Evolutionary conservation across 1,284 basidiomycete genomes (phyloP).

Genomic region (Polyporus tsugae): DNA sequence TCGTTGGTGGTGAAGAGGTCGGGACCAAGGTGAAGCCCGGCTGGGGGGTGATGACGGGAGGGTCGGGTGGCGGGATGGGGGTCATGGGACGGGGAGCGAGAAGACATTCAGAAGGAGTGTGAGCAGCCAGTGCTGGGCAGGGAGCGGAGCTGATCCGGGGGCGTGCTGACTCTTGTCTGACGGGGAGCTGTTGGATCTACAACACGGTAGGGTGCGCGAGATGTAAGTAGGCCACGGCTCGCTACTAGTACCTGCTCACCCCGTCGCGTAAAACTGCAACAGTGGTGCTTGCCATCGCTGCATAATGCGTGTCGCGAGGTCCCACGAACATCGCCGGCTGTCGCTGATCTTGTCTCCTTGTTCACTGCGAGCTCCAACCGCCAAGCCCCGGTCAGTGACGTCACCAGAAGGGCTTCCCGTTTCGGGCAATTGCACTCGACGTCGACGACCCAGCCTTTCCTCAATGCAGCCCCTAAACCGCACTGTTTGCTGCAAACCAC

Average conservation of each 20-base stretch:
- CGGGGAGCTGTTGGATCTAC: slow-evolving; percentile 1
- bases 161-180: slow-evolving; percentile 1
- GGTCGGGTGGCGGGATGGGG: slow-evolving; percentile 13
- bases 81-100: slow-evolving; percentile 23
- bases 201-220: neutral
- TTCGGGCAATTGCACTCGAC: neutral
- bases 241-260: neutral
- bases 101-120: slow-evolving; percentile 15
- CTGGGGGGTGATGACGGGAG: slow-evolving; percentile 18
- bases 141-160: neutral
- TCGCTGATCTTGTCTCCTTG: neutral
- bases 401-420: neutral
- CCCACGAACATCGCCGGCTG: neutral
- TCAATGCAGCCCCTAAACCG: neutral
- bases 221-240: neutral
- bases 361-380: neutral
- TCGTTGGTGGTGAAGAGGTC: slow-evolving; percentile 39
- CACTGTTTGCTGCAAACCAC: neutral
- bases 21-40: slow-evolving; percentile 24
- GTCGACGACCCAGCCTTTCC: slow-evolving; percentile 12
- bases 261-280: slow-evolving; percentile 1
- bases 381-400: neutral
- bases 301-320: too few relatives aligned
- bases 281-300: too few relatives aligned
- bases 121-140: neutral